phyloP scores from a whole-genome alignment of 1,284 basidiomycete species.

The Schizophyllum commune region DNA sequence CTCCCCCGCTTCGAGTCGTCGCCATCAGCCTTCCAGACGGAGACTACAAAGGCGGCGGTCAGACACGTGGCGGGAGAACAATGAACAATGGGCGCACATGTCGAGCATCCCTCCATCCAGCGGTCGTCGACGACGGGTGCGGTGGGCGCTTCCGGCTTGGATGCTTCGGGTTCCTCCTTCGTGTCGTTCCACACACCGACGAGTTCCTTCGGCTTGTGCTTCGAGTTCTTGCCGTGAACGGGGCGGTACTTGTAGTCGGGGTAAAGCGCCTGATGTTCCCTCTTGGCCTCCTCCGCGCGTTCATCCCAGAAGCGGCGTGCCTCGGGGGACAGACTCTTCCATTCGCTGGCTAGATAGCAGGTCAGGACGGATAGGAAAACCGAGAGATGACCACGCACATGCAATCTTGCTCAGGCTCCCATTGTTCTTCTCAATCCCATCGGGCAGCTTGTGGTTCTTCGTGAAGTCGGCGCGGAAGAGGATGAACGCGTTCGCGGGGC shows the following conservation, averaged over 20 bases:
- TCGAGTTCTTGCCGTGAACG: not conserved
- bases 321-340: slow-evolving; percentile 14
- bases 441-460: slow-evolving; percentile 7
- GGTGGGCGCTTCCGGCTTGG: not conserved
- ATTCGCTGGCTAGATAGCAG: not conserved
- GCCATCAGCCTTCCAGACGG: not conserved
- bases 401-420: slow-evolving; percentile 12
- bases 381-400: slow-evolving; percentile 2
- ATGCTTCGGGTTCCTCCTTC: not conserved
- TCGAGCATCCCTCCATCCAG: not conserved
- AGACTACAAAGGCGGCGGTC: not conserved
- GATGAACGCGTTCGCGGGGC: slow-evolving; percentile 81
- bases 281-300: slow-evolving; percentile 13
- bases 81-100: not conserved
- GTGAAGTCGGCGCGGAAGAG: slow-evolving; percentile 68
- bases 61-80: not conserved
- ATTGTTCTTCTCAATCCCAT: slow-evolving; percentile 12
- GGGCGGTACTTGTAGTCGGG: slow-evolving; percentile 10
- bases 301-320: slow-evolving; percentile 16
- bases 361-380: not conserved
- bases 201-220: not conserved
- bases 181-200: not conserved
- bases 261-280: slow-evolving; percentile 15
- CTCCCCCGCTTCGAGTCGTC: not conserved
- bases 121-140: not conserved